Percentiles rank a stretch among this genome's conserved stretches.
Conservation (phyloP, 345 rosid genomes). For the Isatis tinctoria region DNA sequence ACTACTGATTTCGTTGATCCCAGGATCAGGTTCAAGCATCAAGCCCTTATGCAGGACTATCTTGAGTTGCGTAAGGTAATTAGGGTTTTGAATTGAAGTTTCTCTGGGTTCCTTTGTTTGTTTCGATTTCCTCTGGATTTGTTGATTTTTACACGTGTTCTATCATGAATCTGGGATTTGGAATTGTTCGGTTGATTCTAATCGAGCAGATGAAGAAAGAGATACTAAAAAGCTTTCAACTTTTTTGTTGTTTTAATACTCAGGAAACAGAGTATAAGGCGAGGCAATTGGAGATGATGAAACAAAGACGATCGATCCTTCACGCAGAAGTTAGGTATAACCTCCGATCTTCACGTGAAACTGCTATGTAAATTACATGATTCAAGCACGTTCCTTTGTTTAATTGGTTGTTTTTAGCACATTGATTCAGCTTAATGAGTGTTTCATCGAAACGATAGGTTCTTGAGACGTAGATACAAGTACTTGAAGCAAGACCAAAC, state of each 20-base stretch:
- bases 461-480: slow-evolving; percentile 57
- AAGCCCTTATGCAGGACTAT: slow-evolving; percentile 53
- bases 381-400: not conserved
- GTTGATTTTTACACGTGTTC: not conserved
- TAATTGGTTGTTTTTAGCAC: not conserved
- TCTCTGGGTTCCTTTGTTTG: slow-evolving; percentile 9
- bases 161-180: slow-evolving; percentile 13
- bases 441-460: slow-evolving; percentile 39
- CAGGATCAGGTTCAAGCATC: slow-evolving; percentile 44
- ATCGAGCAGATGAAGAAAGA: not conserved
- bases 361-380: not conserved
- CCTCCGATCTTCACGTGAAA: not conserved
- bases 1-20: slow-evolving; percentile 35
- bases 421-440: slow-evolving; percentile 5
- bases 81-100: slow-evolving; percentile 16
- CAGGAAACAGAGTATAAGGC: slow-evolving; percentile 67
- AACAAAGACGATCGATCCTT: slow-evolving; percentile 44
- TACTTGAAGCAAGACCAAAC: slow-evolving; percentile 50
- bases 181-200: not conserved
- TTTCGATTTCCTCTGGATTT: slow-evolving; percentile 38
- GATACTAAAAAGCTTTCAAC: not conserved
- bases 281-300: slow-evolving; percentile 56
- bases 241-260: not conserved
- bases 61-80: slow-evolving; percentile 50
- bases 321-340: slow-evolving; percentile 73